These are phyloP conservation scores for Penicillium oxalicum DNA, from an alignment of 2,329 filamentous ascomycete species.

Conservation along the genomic window DNA sequence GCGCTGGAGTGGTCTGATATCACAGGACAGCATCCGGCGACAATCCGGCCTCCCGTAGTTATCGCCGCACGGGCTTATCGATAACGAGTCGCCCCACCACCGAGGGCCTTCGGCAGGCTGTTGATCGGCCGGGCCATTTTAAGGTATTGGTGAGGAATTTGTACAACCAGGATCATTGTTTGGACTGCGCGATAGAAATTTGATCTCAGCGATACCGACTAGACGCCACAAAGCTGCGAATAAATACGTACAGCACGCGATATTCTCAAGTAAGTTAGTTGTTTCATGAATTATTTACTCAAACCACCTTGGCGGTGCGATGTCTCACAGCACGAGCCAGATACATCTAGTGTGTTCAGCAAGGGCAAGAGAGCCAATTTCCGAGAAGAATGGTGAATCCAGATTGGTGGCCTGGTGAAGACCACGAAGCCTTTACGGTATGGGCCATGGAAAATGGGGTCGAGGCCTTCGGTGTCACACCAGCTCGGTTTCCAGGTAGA, in stretches of 20 bases:
- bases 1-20: conserved; percentile 14
- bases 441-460: conserved; percentile 66
- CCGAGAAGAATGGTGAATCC: conserved; percentile 19
- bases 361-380: no score
- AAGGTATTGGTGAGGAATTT: neutral
- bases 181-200: no score
- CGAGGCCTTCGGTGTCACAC: conserved; percentile 59
- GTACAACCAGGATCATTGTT: neutral
- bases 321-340: no score
- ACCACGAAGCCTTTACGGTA: conserved; percentile 52
- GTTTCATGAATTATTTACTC: no score
- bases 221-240: no score
- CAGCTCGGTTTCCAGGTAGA: conserved; percentile 61
- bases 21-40: conserved; percentile 7
- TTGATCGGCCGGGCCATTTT: neutral
- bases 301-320: no score
- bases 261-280: no score
- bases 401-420: conserved; percentile 29
- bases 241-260: no score
- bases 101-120: neutral
- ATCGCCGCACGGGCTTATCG: conserved; percentile 12
- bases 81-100: conserved; percentile 9
- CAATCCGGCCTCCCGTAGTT: conserved; percentile 4
- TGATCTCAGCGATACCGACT: no score
- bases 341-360: no score